Conservation (phyloP, 2,329 filamentous ascomycete genomes). For the Aureobasidium sp. region DNA sequence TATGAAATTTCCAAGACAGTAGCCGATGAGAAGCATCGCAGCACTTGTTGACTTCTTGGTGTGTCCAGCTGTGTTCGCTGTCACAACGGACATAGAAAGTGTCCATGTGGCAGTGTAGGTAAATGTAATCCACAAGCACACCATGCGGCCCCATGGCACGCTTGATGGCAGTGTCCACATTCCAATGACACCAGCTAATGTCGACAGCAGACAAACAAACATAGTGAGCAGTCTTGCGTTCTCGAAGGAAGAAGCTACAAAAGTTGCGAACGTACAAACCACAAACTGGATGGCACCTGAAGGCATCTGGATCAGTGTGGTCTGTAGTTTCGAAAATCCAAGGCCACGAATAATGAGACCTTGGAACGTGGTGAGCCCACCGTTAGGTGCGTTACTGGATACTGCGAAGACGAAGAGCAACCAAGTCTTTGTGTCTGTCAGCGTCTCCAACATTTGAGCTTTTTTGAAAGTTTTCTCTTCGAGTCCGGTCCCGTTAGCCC, state of each 20-base stretch:
- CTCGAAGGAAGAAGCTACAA: not conserved
- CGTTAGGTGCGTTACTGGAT: slow-evolving; percentile 48
- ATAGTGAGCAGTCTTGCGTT: not conserved
- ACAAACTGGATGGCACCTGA: slow-evolving; percentile 22
- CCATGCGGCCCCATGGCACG: slow-evolving; percentile 31
- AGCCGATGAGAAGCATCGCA: slow-evolving; percentile 45
- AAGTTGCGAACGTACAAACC: slow-evolving; percentile 2
- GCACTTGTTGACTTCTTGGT: slow-evolving; percentile 53
- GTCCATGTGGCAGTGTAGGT: not conserved
- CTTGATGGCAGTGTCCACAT: not conserved
- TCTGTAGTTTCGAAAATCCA: slow-evolving; percentile 15
- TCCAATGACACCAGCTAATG: not conserved
- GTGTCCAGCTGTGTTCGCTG: slow-evolving; percentile 52
- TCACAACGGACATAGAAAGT: slow-evolving; percentile 53
- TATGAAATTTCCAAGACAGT: slow-evolving; percentile 28
- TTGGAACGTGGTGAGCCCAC: slow-evolving; percentile 51
- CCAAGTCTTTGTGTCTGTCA: slow-evolving; percentile 52
- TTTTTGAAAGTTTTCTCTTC: slow-evolving; percentile 61
- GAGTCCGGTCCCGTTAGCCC: slow-evolving; percentile 67
- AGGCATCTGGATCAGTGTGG: slow-evolving; percentile 48
- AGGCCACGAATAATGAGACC: slow-evolving; percentile 48
- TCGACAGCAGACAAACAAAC: not conserved
- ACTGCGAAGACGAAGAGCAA: slow-evolving; percentile 50
- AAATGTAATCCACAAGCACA: slow-evolving; percentile 35
- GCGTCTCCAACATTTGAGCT: slow-evolving; percentile 55